These are phyloP conservation scores for Acanthamoeba sp. DNA, from an alignment of 208 protist species.

Conservation along the genomic window DNA sequence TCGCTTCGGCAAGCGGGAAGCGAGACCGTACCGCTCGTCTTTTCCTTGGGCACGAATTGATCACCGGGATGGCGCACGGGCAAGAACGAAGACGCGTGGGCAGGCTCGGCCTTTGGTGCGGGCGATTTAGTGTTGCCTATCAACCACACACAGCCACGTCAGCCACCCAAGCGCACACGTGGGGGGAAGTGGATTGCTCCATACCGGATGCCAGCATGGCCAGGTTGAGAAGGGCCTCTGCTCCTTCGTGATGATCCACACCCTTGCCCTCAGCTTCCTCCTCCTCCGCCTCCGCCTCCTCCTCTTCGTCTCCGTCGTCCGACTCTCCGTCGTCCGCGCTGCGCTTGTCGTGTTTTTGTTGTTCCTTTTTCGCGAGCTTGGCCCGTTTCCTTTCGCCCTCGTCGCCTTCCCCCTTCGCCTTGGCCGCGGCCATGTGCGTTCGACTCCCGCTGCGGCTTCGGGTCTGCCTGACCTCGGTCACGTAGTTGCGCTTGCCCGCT, in stretches of 20 bases:
- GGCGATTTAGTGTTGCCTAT: neutral
- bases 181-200: neutral
- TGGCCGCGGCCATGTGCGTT: neutral
- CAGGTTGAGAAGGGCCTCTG: constrained; percentile 59
- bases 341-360: neutral
- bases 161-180: neutral
- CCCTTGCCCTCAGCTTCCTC: neutral
- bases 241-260: constrained; percentile 25
- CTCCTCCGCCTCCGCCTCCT: neutral
- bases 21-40: neutral
- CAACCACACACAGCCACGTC: neutral
- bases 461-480: neutral
- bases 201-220: constrained; percentile 27
- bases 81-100: neutral
- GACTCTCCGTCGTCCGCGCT: neutral
- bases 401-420: neutral
- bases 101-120: neutral
- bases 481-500: neutral
- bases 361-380: neutral
- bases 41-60: neutral
- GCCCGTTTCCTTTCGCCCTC: neutral
- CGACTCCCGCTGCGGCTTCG: neutral
- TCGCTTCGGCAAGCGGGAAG: too few species aligned
- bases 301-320: neutral
- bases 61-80: neutral